Percentiles rank a stretch among this genome's conserved stretches.
Evolutionary conservation across 306 rosid genomes (phyloP).

Genomic region (Malus domestica): ASM211411v1 NC_041793.1:45290501-45291000

Average conservation of each 20-base stretch:
- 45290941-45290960: slow-evolving; percentile 74
- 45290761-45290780: slow-evolving; percentile 88
- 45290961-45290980: slow-evolving; percentile 91
- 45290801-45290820: slow-evolving; percentile 86
- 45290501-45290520: slow-evolving; percentile 99
- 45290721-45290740: background rate
- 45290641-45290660: background rate
- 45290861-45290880: slow-evolving; percentile 82
- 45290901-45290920: slow-evolving; percentile 98
- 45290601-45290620: slow-evolving; percentile 88
- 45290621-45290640: slow-evolving; percentile 72
- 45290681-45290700: background rate
- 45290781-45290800: slow-evolving; percentile 77
- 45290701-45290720: background rate
- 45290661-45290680: background rate
- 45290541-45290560: slow-evolving; percentile 72
- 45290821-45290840: slow-evolving; percentile 93
- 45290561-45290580: slow-evolving; percentile 66
- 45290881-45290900: slow-evolving; percentile 46
- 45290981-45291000: slow-evolving; percentile 20
- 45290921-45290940: slow-evolving; percentile 96
- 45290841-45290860: slow-evolving; percentile 68
- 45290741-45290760: slow-evolving; percentile 64
- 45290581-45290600: slow-evolving; percentile 70
- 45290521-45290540: slow-evolving; percentile 95